A percentile compares a stretch with the other conserved stretches of the same genome.
Conservation (phyloP, 306 rosid genomes). For the Rosa multiflora region DNA sequence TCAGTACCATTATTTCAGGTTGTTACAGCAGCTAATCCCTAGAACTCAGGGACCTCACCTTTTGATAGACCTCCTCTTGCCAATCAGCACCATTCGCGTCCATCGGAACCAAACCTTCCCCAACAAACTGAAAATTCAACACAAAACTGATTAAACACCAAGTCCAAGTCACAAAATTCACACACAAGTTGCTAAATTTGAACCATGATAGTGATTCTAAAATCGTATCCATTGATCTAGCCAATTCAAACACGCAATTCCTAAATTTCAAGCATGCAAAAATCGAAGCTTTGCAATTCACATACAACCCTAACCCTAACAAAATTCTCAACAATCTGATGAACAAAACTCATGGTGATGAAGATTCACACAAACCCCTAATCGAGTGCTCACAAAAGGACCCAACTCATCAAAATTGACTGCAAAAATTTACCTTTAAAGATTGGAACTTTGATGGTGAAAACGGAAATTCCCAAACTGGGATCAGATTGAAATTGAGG, state of each 20-base stretch:
- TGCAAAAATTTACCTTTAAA: background rate
- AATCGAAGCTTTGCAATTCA: background rate
- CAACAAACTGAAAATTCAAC: background rate
- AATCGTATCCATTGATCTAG: background rate
- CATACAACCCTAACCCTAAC: background rate
- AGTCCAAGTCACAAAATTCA: background rate
- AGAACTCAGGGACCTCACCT: constrained; percentile 44
- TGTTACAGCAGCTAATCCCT: background rate
- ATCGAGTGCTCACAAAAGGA: background rate
- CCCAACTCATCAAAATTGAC: background rate
- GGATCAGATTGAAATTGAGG: background rate
- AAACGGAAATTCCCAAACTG: background rate
- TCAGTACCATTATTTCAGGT: background rate
- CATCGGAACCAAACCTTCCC: background rate
- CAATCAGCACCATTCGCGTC: constrained; percentile 53
- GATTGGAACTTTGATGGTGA: background rate
- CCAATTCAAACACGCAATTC: background rate
- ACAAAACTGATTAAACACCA: background rate
- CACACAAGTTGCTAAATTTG: background rate
- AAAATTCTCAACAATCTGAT: background rate
- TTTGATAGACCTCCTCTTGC: constrained; percentile 83
- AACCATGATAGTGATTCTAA: background rate
- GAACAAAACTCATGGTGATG: background rate
- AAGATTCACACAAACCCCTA: background rate
- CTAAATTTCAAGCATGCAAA: background rate